These are phyloP conservation scores for Eucalyptus brandiana DNA, from an alignment of 345 rosid genomes.

Conservation along the genomic window DNA sequence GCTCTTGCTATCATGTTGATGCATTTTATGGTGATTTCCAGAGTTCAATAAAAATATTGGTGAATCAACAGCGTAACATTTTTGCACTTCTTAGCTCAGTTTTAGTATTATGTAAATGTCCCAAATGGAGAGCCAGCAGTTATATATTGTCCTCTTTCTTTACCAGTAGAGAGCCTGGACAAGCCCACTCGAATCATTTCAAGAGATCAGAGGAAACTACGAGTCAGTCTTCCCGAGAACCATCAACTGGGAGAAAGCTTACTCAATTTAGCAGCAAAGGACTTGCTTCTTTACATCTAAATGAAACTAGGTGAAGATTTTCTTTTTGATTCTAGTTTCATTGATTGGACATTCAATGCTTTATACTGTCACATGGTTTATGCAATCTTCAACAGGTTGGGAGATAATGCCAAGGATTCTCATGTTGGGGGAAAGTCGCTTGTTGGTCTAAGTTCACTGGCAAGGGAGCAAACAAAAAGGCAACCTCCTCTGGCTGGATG, in stretches of 20 bases:
- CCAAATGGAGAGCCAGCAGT: slow-evolving; percentile 5
- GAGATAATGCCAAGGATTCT: neutral
- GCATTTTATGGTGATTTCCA: neutral
- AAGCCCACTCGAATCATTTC: slow-evolving; percentile 13
- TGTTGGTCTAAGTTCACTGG: neutral
- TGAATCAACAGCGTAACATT: neutral
- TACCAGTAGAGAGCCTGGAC: slow-evolving; percentile 26
- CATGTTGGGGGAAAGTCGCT: slow-evolving; percentile 11
- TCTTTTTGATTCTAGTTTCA: neutral
- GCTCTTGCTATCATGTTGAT: neutral
- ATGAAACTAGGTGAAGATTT: neutral
- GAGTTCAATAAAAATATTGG: neutral
- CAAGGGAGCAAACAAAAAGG: neutral
- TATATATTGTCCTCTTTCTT: neutral
- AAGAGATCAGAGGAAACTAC: slow-evolving; percentile 12
- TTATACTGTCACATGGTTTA: neutral
- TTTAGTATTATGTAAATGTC: neutral
- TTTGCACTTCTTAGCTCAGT: neutral
- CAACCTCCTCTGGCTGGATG: neutral
- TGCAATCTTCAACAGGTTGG: slow-evolving; percentile 16
- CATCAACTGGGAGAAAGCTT: slow-evolving; percentile 7
- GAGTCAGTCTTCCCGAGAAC: slow-evolving; percentile 8
- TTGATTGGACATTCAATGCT: neutral
- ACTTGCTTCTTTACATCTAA: neutral
- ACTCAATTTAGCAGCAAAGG: slow-evolving; percentile 11